Evolutionary conservation across 306 rosid species (phyloP), one percentile per base, ranked within the genome.

Genomic region (Castanea sativa): DNA sequence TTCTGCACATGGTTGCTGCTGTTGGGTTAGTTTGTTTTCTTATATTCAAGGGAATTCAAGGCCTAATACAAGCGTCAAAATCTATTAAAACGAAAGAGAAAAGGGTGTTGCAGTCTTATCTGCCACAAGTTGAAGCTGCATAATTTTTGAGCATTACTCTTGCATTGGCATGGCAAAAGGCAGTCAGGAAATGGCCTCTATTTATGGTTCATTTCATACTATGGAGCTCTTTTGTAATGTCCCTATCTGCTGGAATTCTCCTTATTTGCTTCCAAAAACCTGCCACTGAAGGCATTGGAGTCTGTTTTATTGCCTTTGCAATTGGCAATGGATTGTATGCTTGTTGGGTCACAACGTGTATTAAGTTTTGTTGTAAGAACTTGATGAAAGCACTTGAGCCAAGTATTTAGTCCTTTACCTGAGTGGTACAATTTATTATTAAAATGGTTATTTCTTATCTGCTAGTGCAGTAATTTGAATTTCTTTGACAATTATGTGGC

Each of bases 231-330:
- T 95, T 95, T 84, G 13, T 87, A 5, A 83, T 87, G 82, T 85
- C 96, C 1, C 74, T 95, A 9, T 81, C 98, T 2, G 94, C 99
- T 15, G 99, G 99, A 58, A 84, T 95, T 72, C 90, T 95, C 72
- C 87, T 95, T 2, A 76, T 95, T 84, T 95, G 99, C 83, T 90
- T 93, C 89, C 99, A 95, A 79, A 91, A 73, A 84, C 82, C 98
- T 53, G 49, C 96, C 12, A 91, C 94, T 0, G 92, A 90, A 74
- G 99, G 97, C 15, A 85, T 93, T 15, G 99, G 96, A 55, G 96
- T 91, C 63, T 95, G 97, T 78, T 85, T 95, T 70, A 85, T 95
- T 78, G 95, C 83, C 29, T 95, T 92, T 7, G 88, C 98, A 33
- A 85, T 95, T 13, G 91, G 99, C 38, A 95, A 80, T 81, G 94